Conservation (phyloP, 2,329 filamentous ascomycete species). For the Tolypocladium pustulatum region DNA sequence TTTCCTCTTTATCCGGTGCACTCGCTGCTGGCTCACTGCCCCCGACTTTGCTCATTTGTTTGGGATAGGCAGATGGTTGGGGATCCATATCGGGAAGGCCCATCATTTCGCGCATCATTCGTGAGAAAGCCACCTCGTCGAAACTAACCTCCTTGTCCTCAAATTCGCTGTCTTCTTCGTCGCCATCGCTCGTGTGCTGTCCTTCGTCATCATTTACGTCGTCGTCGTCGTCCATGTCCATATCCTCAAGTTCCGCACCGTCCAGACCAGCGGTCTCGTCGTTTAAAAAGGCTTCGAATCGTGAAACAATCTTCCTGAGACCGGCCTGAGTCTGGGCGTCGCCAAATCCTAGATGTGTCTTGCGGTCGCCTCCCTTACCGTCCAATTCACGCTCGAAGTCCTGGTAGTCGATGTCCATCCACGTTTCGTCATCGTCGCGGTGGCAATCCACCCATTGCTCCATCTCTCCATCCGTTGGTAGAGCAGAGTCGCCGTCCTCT, state of each 20-base stretch:
- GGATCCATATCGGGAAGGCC: constrained; percentile 36
- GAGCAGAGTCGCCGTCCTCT: constrained; percentile 51
- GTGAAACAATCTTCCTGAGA: constrained; percentile 79
- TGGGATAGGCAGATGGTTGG: not conserved
- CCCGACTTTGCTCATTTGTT: not conserved
- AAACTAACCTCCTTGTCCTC: constrained; percentile 72
- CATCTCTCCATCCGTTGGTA: constrained; percentile 71
- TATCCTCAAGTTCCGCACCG: constrained; percentile 62
- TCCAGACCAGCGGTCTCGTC: constrained; percentile 74
- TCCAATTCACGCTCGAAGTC: constrained; percentile 78
- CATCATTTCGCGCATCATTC: constrained; percentile 91
- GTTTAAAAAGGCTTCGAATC: constrained; percentile 87
- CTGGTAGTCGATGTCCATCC: constrained; percentile 84
- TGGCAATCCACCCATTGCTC: constrained; percentile 49
- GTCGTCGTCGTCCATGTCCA: constrained; percentile 54
- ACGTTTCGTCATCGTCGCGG: constrained; percentile 74
- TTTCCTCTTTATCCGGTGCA: constrained; percentile 35
- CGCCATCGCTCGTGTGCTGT: constrained; percentile 37
- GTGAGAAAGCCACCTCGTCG: constrained; percentile 73
- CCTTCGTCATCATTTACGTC: constrained; percentile 38
- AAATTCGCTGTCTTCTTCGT: constrained; percentile 46
- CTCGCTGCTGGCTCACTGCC: not conserved
- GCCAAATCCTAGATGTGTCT: constrained; percentile 40
- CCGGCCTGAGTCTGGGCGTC: constrained; percentile 61
- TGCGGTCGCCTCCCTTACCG: constrained; percentile 25